Evolutionary conservation across 1,284 basidiomycete species (phyloP).

Genomic region (Tremellales sp.): DNA sequence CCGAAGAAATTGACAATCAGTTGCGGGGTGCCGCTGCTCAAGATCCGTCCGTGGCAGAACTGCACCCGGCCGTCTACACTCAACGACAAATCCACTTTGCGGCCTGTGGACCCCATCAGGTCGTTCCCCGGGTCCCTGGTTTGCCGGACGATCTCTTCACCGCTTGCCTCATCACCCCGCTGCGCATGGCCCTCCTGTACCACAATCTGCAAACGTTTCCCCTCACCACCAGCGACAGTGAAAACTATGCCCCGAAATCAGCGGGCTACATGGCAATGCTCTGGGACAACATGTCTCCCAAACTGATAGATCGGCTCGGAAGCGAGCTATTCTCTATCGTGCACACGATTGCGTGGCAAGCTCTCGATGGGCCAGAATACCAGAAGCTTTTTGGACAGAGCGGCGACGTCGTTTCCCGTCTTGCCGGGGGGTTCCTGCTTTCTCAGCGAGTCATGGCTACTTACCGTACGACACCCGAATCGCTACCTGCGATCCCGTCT

Average conservation of each 20-base stretch:
- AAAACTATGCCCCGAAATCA: constrained; percentile 11
- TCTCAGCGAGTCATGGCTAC: constrained; percentile 30
- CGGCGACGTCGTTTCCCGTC: constrained; percentile 25
- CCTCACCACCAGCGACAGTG: constrained; percentile 17
- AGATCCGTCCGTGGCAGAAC: constrained; percentile 23
- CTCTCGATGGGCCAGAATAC: constrained; percentile 22
- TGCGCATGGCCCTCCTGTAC: constrained; percentile 27
- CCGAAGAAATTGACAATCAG: constrained; percentile 38
- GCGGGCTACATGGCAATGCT: constrained; percentile 25
- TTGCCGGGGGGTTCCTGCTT: constrained; percentile 33
- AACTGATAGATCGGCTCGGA: constrained; percentile 26
- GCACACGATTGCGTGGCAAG: constrained; percentile 39
- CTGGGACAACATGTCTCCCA: constrained; percentile 22
- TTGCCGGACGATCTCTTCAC: constrained; percentile 40
- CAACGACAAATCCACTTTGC: constrained; percentile 38
- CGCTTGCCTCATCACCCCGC: constrained; percentile 29
- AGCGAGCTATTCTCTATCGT: constrained; percentile 31
- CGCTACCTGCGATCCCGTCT: constrained; percentile 28
- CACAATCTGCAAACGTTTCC: constrained; percentile 37
- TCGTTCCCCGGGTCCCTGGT: constrained; percentile 24
- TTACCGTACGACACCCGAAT: constrained; percentile 28
- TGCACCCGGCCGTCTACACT: constrained; percentile 32
- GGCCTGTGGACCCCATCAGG: constrained; percentile 30
- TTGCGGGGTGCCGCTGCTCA: constrained; percentile 23
- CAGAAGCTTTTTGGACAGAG: constrained; percentile 29